Percentiles rank a stretch among this genome's conserved stretches.
Evolutionary conservation across 306 rosid species (phyloP).

Genomic region (Amphicarpaea edgeworthii): DNA sequence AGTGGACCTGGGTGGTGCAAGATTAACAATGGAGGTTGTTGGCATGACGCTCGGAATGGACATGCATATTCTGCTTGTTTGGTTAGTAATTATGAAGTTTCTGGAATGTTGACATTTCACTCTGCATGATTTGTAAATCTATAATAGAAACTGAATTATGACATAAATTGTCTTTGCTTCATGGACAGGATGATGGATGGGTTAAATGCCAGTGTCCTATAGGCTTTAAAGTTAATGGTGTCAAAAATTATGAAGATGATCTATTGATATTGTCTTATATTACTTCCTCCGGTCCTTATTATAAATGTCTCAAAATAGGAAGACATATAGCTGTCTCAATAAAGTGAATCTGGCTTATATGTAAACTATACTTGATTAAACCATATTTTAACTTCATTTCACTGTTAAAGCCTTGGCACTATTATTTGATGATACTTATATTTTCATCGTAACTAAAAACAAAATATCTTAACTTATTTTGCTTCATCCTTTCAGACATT

Average conservation of each 20-base stretch:
- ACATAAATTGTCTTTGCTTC: constrained; percentile 39
- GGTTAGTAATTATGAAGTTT: too few species aligned
- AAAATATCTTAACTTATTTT: too few species aligned
- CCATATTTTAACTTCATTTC: constrained; percentile 30
- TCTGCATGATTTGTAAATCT: too few species aligned
- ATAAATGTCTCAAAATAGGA: too few species aligned
- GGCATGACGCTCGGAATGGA: too few species aligned
- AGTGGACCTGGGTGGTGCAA: constrained; percentile 98
- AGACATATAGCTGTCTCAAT: background rate
- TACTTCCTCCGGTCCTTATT: too few species aligned
- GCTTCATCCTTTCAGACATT: too few species aligned
- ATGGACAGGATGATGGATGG: constrained; percentile 78
- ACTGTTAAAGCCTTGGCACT: background rate
- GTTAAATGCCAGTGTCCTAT: constrained; percentile 84
- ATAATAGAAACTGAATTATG: too few species aligned
- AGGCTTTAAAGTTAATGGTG: constrained; percentile 93
- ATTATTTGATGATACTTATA: constrained; percentile 16
- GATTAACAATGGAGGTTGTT: too few species aligned
- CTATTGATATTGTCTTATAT: background rate
- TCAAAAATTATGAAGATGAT: constrained; percentile 84
- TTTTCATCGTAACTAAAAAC: constrained; percentile 31
- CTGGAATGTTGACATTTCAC: too few species aligned
- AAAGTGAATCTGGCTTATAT: constrained; percentile 10
- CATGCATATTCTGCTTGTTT: too few species aligned
- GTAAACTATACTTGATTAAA: constrained; percentile 24